Conservation (phyloP, 148 eudicot species). For the Chenopodium quinoa region DNA sequence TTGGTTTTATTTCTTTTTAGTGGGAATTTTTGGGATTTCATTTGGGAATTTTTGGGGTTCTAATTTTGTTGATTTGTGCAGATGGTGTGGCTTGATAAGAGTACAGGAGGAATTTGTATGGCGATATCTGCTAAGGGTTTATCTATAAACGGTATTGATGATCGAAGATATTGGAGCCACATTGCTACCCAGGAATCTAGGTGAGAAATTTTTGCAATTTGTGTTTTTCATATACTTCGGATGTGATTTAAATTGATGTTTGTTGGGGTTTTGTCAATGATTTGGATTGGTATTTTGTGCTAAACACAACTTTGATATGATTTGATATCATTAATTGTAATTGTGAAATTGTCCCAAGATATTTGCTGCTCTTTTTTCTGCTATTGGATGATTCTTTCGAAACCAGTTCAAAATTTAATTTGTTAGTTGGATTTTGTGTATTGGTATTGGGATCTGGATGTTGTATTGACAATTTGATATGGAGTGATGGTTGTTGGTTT, state of each 20-base stretch:
- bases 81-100: constrained; percentile 60
- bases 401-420: too few species aligned
- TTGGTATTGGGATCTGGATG: neutral
- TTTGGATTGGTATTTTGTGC: neutral
- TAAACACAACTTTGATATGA: too few species aligned
- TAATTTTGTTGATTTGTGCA: constrained; percentile 25
- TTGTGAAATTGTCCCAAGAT: too few species aligned
- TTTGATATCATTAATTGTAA: too few species aligned
- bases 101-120: constrained; percentile 44
- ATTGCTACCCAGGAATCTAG: constrained; percentile 53
- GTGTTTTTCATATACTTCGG: neutral
- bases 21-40: neutral
- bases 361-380: too few species aligned
- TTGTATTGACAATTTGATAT: too few species aligned
- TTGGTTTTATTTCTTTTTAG: constrained; percentile 16
- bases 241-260: neutral
- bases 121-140: constrained; percentile 50
- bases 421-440: neutral
- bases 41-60: neutral
- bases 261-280: neutral
- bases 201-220: constrained; percentile 36
- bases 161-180: constrained; percentile 59
- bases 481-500: neutral
- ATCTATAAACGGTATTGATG: constrained; percentile 56
- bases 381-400: too few species aligned